Evolutionary conservation across 2,329 filamentous ascomycete species (phyloP).

Genomic region (Pyricularia grisea): DNA sequence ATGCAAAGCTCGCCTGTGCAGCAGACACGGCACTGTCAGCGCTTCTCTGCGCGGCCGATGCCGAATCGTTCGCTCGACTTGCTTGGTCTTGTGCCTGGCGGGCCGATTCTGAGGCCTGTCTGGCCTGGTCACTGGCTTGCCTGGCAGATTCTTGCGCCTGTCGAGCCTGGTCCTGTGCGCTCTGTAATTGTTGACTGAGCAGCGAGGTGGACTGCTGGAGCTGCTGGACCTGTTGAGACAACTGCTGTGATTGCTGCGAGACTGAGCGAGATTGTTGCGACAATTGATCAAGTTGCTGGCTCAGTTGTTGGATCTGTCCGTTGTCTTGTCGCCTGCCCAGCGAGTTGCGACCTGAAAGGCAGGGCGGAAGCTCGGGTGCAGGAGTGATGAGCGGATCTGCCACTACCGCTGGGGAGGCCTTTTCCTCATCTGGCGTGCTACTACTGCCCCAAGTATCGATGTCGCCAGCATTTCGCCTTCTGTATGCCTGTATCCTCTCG

Average conservation of each 20-base stretch:
- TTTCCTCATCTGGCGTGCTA: not conserved
- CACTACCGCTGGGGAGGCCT: not conserved
- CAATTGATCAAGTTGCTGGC: slow-evolving; percentile 19
- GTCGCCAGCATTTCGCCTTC: not conserved
- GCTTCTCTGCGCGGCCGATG: slow-evolving; percentile 14
- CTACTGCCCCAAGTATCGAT: not conserved
- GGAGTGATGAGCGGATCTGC: slow-evolving; percentile 14
- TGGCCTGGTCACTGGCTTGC: slow-evolving; percentile 13
- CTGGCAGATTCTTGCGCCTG: slow-evolving; percentile 15
- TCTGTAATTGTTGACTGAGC: slow-evolving; percentile 18
- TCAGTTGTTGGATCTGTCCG: slow-evolving; percentile 16
- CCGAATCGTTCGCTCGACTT: slow-evolving; percentile 13
- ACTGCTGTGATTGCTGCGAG: slow-evolving; percentile 22
- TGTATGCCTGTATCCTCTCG: not conserved
- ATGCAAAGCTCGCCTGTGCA: slow-evolving; percentile 15
- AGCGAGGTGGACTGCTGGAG: slow-evolving; percentile 20
- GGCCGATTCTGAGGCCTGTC: not conserved
- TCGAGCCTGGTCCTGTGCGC: slow-evolving; percentile 14
- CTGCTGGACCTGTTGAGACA: slow-evolving; percentile 18
- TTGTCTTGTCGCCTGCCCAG: slow-evolving; percentile 13
- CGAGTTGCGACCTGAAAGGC: not conserved
- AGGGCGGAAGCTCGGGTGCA: slow-evolving; percentile 9
- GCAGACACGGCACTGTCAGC: slow-evolving; percentile 10
- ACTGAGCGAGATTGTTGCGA: slow-evolving; percentile 18
- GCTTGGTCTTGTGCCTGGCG: not conserved